Base-by-base conservation (phyloP, 495 filamentous ascomycete species). In the Xanthoparmelia taractica region DNA sequence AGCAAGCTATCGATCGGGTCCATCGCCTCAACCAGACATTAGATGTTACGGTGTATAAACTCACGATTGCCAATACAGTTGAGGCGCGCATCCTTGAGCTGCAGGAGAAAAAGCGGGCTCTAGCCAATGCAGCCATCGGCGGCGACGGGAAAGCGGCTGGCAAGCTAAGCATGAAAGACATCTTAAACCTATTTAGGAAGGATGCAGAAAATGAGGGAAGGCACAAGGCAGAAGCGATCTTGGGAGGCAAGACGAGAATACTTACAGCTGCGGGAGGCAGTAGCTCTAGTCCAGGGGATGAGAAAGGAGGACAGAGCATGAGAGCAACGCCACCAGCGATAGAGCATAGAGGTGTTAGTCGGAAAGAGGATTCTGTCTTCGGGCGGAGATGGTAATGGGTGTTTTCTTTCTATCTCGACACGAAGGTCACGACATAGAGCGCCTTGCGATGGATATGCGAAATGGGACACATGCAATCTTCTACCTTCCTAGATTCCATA, bases 1-100 rank as follows among this genome's bases (percentile, higher is more conserved):
- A 97, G 73, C 94, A 97, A 80, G 94, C 94, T 13, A 98, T 98
- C 68, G 94, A 98, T 73, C 91, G 94, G 50, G 94, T 98, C 54
- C 94, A 98, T 68, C 90, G 94, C 15, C 85, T 98, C 48, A 97
- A 94, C 60, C 94, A 98, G 75, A 96, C 91, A 18, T 78, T 89
- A 18, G 92, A 97, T 70, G 94, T 98, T 45, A 84, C 90, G 29
- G 92, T 98, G 60, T 98, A 96, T 79, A 92, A 91, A 66, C 80
- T 98, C 66, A 96, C 92, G 17, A 84, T 98, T 65, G 82, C 82
- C 60, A 80, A 83, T 61, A 90, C 89, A 2, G 93, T 98, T 25
- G 94, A 98, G 76, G 92, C 92, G 67, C 84, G 91, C 56, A 98
- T 98, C 67, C 73, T 98, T 7, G 90, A 87, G 57, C 82, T 98